phyloP scores from a whole-genome alignment of 306 rosid species.

The Argentina anserina region DNA sequence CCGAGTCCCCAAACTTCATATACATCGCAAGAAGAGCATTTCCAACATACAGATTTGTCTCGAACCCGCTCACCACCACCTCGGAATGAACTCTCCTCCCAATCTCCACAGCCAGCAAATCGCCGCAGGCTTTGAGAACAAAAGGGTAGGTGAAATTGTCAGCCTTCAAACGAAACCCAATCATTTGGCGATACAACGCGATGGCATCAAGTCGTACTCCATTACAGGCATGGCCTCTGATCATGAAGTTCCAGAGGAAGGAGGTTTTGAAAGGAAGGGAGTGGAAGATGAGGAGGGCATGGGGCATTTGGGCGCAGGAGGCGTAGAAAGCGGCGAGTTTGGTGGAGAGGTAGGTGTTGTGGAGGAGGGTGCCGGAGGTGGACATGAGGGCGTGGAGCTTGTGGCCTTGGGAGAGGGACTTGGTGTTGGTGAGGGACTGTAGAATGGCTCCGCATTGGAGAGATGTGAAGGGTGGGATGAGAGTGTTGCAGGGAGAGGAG shows the following conservation, averaged over 20 bases:
- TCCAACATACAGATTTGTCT: conserved; percentile 45
- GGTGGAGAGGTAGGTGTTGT: conserved; percentile 42
- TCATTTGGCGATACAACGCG: conserved; percentile 46
- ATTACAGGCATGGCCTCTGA: conserved; percentile 46
- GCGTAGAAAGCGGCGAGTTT: conserved; percentile 57
- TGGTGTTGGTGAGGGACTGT: conserved; percentile 45
- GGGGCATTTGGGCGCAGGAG: conserved; percentile 36
- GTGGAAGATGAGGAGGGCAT: conserved; percentile 44
- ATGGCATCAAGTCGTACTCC: conserved; percentile 27
- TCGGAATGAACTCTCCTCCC: conserved; percentile 48
- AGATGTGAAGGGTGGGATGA: conserved; percentile 31
- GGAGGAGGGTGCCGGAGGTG: conserved; percentile 37
- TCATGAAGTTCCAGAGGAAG: conserved; percentile 53
- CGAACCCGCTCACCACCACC: conserved; percentile 45
- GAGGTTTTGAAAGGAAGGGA: conserved; percentile 32
- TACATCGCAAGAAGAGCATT: conserved; percentile 51
- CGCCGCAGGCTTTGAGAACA: conserved; percentile 61
- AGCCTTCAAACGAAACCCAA: conserved; percentile 30
- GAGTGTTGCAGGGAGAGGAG: conserved; percentile 6
- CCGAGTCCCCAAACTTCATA: conserved; percentile 37
- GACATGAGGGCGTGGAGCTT: conserved; percentile 43
- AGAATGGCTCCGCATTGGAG: conserved; percentile 50
- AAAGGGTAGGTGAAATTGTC: conserved; percentile 60
- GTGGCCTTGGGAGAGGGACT: conserved; percentile 34
- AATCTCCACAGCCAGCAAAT: conserved; percentile 33